Base-by-base conservation (phyloP, 2,329 filamentous ascomycete species). In the Cladosporium sp. region DNA sequence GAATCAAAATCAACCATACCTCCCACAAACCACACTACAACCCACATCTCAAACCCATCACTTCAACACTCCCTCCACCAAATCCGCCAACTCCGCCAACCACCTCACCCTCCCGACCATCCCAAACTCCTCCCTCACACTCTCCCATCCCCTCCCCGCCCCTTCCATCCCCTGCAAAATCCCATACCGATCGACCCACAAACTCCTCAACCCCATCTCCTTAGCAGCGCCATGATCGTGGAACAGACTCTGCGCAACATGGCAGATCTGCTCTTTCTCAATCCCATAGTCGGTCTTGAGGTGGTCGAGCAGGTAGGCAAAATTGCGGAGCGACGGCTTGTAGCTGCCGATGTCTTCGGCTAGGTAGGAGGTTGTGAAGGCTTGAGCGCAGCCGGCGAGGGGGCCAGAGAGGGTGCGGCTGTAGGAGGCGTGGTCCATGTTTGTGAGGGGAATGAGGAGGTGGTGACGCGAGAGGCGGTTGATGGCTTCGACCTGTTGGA, bases 281-380 rank as follows among this genome's bases (percentile, higher is more conserved):
- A 86, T 64, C 0, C 78, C 82, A 47, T 85, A 77, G 4, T 80
- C 75, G 2, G 66, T 59, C 59, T 77, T 68, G 15, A 80, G 76
- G 24, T 76, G 71, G 11, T 66, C 63, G 13, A 88, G 70, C 67
- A 89, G 70, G 61, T 85, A 85, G 49, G 78, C 72, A 57, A 90
- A 90, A 60, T 88, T 89, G 19, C 64, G 64, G 27, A 68, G 64
- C 53, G 79, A 70, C 0, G 87, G 87, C 71, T 90, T 90, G 66
- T 89, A 90, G 4, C 73, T 75, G 1, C 86, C 85, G 47, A 89
- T 81, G 38, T 86, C 79, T 67, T 89, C 74, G 2, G 86, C 86
- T 2, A 85, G 88, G 66, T 85, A 81, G 18, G 86, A 72, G 11
- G 77, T 75, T 58, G 86, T 84, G 60, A 89, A 84, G 22, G n/a